A percentile compares a stretch with the other conserved stretches of the same genome.
phyloP scores from a whole-genome alignment of 2,329 filamentous ascomycete species.

The Aschersonia sp. region DNA sequence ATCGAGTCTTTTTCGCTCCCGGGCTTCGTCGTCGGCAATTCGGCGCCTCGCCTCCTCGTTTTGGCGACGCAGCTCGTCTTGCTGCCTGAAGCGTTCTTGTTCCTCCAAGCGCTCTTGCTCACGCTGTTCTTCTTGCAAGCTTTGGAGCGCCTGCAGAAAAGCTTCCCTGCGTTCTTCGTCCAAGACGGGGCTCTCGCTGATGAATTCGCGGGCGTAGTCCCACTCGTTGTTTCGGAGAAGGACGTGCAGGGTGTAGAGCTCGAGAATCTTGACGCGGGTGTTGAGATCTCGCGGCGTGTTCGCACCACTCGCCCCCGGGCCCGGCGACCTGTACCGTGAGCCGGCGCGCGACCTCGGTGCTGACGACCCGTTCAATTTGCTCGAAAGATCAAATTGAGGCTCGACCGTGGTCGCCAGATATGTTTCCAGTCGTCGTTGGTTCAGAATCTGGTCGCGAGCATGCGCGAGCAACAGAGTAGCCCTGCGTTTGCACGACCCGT shows the following conservation, averaged over 20 bases:
- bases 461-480: constrained; percentile 86
- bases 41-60: constrained; percentile 41
- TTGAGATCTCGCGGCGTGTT: constrained; percentile 75
- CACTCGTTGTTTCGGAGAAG: constrained; percentile 89
- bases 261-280: constrained; percentile 77
- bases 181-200: constrained; percentile 69
- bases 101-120: constrained; percentile 52
- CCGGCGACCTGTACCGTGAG: constrained; percentile 28
- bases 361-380: constrained; percentile 39
- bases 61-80: constrained; percentile 40
- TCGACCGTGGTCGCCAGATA: constrained; percentile 69
- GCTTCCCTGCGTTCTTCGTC: constrained; percentile 86
- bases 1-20: constrained; percentile 35
- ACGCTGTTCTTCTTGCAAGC: constrained; percentile 69
- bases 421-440: constrained; percentile 76
- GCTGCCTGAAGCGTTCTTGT: constrained; percentile 40
- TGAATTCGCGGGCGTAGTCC: constrained; percentile 90
- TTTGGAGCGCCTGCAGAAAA: constrained; percentile 74
- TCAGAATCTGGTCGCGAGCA: constrained; percentile 66
- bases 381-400: constrained; percentile 57
- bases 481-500: constrained; percentile 26
- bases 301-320: constrained; percentile 45
- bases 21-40: constrained; percentile 44
- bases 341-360: constrained; percentile 19
- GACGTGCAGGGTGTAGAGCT: constrained; percentile 89